These are phyloP conservation scores for Pseudogymnoascus sp. DNA, from an alignment of 2,329 filamentous ascomycete species.

Conservation along the genomic window DNA sequence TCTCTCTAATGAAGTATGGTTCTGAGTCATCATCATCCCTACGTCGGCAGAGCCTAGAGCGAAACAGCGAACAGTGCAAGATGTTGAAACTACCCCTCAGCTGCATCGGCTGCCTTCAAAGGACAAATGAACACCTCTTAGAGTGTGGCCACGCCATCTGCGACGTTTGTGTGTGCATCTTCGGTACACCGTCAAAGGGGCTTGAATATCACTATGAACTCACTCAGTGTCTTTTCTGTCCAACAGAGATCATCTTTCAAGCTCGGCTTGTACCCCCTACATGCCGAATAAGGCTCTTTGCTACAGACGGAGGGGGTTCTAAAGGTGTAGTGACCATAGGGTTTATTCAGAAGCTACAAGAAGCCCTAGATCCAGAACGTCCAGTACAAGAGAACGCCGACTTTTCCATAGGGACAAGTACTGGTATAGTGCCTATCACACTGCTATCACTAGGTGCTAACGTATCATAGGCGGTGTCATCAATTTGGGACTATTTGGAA, in stretches of 20 bases:
- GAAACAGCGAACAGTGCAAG: slow-evolving; percentile 12
- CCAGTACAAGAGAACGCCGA: slow-evolving; percentile 24
- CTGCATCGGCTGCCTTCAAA: slow-evolving; percentile 14
- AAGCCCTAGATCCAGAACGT: slow-evolving; percentile 16
- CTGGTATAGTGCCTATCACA: no score
- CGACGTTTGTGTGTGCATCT: slow-evolving; percentile 28
- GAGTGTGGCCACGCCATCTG: slow-evolving; percentile 31
- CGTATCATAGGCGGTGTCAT: slow-evolving; percentile 17
- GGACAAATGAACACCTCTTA: slow-evolving; percentile 19
- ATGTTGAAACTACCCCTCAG: slow-evolving; percentile 11
- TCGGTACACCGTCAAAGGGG: slow-evolving; percentile 19
- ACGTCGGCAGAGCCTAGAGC: slow-evolving; percentile 11
- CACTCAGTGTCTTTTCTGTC: slow-evolving; percentile 25
- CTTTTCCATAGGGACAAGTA: slow-evolving; percentile 19
- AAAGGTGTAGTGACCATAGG: slow-evolving; percentile 22
- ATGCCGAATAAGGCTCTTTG: slow-evolving; percentile 28
- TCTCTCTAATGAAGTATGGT: slow-evolving; percentile 15
- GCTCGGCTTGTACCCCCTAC: slow-evolving; percentile 29
- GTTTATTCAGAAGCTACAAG: slow-evolving; percentile 19
- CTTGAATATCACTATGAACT: slow-evolving; percentile 24
- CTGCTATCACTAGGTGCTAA: background rate
- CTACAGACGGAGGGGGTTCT: slow-evolving; percentile 31
- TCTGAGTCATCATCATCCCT: slow-evolving; percentile 11
- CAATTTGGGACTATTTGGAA: background rate
- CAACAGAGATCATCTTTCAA: slow-evolving; percentile 13